These are phyloP conservation scores for Volvox reticuliferus DNA, from an alignment of 139 green algal genomes.

Conservation along the genomic window DNA sequence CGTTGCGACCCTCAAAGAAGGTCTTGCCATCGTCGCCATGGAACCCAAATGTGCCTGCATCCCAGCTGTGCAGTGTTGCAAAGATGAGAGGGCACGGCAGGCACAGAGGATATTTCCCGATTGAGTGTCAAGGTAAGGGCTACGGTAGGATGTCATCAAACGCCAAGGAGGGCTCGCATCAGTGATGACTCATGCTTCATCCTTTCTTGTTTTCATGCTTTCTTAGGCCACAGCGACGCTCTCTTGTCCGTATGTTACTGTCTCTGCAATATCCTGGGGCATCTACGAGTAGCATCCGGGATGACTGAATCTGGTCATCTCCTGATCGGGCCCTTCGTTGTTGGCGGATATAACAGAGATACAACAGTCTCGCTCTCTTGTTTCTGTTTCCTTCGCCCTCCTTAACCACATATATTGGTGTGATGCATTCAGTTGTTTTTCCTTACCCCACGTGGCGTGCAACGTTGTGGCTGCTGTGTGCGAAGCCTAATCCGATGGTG, in stretches of 20 bases:
- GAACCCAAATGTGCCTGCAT: not conserved
- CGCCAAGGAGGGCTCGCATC: not conserved
- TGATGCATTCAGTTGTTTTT: too few relatives aligned
- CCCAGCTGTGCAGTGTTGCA: not conserved
- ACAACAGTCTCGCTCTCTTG: too few relatives aligned
- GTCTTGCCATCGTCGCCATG: conserved; percentile 4
- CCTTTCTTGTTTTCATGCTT: too few relatives aligned
- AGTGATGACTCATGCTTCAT: not conserved
- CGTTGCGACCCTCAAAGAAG: not conserved
- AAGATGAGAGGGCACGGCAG: not conserved
- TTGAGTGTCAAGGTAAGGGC: not conserved
- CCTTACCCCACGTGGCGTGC: not conserved
- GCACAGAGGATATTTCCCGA: not conserved
- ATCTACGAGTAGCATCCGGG: too few relatives aligned
- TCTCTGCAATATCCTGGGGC: too few relatives aligned
- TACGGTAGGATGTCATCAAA: not conserved
- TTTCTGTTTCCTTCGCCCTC: too few relatives aligned
- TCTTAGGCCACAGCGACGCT: too few relatives aligned
- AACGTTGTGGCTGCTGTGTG: not conserved
- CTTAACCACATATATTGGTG: too few relatives aligned
- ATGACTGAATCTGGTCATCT: too few relatives aligned
- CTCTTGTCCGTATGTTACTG: too few relatives aligned
- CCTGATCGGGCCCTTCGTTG: too few relatives aligned
- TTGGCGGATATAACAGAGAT: too few relatives aligned
- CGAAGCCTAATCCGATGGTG: not conserved